Conservation (phyloP, 169 alveolate genomes). For the Eimeria necatrix region DNA sequence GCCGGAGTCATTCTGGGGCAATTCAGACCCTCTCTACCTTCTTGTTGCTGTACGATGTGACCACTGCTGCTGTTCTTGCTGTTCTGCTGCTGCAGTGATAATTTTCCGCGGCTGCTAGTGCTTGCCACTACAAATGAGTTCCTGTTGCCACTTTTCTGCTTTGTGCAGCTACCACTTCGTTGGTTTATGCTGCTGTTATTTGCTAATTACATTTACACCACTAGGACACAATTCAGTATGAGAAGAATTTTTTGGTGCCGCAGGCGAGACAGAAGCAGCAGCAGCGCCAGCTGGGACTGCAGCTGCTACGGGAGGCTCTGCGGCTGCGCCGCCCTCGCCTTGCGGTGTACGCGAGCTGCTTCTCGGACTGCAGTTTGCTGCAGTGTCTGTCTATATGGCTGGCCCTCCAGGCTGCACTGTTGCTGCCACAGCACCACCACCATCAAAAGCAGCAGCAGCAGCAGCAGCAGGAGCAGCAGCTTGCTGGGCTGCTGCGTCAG, state of each 20-base stretch:
- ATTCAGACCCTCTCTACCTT: constrained; percentile 72
- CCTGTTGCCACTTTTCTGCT: not conserved
- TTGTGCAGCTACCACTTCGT: not conserved
- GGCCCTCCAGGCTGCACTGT: constrained; percentile 52
- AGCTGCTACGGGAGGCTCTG: constrained; percentile 72
- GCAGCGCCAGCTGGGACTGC: constrained; percentile 35
- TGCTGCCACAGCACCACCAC: constrained; percentile 39
- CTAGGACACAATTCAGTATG: too few species aligned
- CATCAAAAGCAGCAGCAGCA: not conserved
- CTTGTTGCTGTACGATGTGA: not conserved
- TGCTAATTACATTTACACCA: not conserved
- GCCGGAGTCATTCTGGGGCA: not conserved
- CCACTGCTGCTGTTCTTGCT: constrained; percentile 26
- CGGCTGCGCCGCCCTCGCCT: constrained; percentile 77
- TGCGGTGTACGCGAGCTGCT: constrained; percentile 79
- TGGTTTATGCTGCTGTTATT: not conserved
- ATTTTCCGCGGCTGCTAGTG: not conserved
- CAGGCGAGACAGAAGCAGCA: constrained; percentile 56
- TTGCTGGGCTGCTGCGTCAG: constrained; percentile 54
- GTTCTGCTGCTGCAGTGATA: not conserved
- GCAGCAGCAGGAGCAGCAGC: constrained; percentile 57
- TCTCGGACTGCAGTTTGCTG: constrained; percentile 58
- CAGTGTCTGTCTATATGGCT: constrained; percentile 77
- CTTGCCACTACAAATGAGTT: not conserved
- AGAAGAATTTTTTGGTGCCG: not conserved